Conservation (phyloP, 2,329 filamentous ascomycete species). For the Aspergillus glaucus region DNA sequence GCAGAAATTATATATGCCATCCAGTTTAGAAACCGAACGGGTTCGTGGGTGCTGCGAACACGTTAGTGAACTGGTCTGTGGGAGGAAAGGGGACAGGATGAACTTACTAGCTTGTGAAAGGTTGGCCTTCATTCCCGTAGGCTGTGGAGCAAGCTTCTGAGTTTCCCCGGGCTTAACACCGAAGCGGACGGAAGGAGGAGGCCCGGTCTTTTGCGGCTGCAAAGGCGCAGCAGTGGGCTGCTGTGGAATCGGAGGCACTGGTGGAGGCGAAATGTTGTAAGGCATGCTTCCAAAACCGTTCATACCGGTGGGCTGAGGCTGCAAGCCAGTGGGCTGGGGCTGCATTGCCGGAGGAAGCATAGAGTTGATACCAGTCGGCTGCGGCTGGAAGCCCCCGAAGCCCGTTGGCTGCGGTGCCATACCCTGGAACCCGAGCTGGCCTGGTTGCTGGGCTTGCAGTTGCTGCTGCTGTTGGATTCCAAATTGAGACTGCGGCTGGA, state of each 20-base stretch:
- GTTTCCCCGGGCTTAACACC: slow-evolving; percentile 64
- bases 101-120: slow-evolving; percentile 92
- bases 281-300: slow-evolving; percentile 45
- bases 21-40: slow-evolving; percentile 59
- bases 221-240: slow-evolving; percentile 58
- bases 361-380: slow-evolving; percentile 42
- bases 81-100: background rate
- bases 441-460: slow-evolving; percentile 38
- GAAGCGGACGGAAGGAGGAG: slow-evolving; percentile 81
- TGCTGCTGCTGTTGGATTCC: slow-evolving; percentile 45
- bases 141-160: slow-evolving; percentile 75
- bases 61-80: slow-evolving; percentile 8
- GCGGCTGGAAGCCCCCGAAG: slow-evolving; percentile 41
- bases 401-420: slow-evolving; percentile 51
- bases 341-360: slow-evolving; percentile 46
- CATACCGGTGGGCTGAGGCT: slow-evolving; percentile 43
- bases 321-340: slow-evolving; percentile 41
- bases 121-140: slow-evolving; percentile 85
- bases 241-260: slow-evolving; percentile 52
- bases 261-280: slow-evolving; percentile 44
- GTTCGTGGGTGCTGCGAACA: slow-evolving; percentile 56
- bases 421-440: slow-evolving; percentile 37
- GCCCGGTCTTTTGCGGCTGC: slow-evolving; percentile 73
- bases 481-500: slow-evolving; percentile 41
- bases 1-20: slow-evolving; percentile 23